Evolutionary conservation across 192 early-diverging fungal species (phyloP).

Genomic region (Coemansia sp.): DNA sequence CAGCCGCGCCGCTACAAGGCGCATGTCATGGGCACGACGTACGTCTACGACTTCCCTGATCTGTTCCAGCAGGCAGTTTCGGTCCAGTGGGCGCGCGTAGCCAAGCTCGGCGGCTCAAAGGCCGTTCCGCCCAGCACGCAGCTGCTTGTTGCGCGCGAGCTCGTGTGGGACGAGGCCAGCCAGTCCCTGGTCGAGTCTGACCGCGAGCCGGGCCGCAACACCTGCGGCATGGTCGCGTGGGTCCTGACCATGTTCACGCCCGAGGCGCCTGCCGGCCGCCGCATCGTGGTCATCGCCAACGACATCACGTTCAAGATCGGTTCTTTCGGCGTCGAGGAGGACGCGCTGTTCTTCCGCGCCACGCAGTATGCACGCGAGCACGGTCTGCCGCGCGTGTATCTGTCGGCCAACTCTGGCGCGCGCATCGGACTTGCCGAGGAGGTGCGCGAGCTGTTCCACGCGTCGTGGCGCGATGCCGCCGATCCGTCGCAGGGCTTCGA

Average conservation of each 20-base stretch:
- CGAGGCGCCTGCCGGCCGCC: conserved; percentile 85
- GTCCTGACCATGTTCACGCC: conserved; percentile 84
- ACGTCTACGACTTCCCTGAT: conserved; percentile 98
- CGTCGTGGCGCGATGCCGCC: conserved; percentile 77
- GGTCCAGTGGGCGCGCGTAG: conserved; percentile 67
- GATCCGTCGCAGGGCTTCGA: conserved; percentile 87
- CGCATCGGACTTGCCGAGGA: conserved; percentile 97
- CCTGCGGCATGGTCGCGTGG: conserved; percentile 96
- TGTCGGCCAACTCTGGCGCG: conserved; percentile 98
- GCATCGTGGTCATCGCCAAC: conserved; percentile 93
- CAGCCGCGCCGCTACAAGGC: conserved; percentile 97
- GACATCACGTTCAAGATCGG: conserved; percentile 98
- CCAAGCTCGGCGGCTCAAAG: conserved; percentile 20
- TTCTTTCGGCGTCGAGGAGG: conserved; percentile 93
- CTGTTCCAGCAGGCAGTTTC: conserved; percentile 88
- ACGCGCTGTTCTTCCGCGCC: conserved; percentile 88
- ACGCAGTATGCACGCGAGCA: conserved; percentile 80
- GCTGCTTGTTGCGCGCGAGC: conserved; percentile 76
- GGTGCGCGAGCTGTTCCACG: conserved; percentile 78
- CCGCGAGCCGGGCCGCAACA: conserved; percentile 85
- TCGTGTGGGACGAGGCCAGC: conserved; percentile 79
- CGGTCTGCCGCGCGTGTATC: conserved; percentile 89
- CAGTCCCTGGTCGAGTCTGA: conserved; percentile 68
- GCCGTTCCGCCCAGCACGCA: conserved; percentile 46
- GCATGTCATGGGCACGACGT: conserved; percentile 96